These are phyloP conservation scores for Calonectria ilicicola DNA, from an alignment of 2,329 filamentous ascomycete genomes.

Conservation along the genomic window DNA sequence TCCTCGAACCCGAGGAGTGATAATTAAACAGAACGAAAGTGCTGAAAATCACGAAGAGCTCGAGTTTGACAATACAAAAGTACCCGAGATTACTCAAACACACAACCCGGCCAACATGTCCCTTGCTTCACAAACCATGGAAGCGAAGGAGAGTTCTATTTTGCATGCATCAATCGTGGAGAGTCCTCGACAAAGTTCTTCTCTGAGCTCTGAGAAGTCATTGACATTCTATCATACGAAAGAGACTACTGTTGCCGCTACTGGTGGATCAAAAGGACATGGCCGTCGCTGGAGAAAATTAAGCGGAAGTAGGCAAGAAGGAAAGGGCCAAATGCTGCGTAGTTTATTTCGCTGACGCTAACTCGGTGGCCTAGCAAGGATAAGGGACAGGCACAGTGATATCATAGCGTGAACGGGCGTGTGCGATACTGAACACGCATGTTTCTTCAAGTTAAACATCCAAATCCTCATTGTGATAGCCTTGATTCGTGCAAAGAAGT, in stretches of 20 bases:
- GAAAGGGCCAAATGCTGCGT: constrained; percentile 55
- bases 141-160: not conserved
- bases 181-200: constrained; percentile 19
- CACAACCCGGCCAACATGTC: constrained; percentile 17
- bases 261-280: constrained; percentile 35
- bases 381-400: not conserved
- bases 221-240: constrained; percentile 15
- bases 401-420: not conserved
- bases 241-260: constrained; percentile 21
- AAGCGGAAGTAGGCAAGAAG: constrained; percentile 50
- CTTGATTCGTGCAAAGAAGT: not conserved
- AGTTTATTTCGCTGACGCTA: constrained; percentile 55
- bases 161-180: constrained; percentile 21
- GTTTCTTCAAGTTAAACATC: not conserved
- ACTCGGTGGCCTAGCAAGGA: not conserved
- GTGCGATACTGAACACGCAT: not conserved
- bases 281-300: constrained; percentile 52
- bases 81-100: constrained; percentile 13
- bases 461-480: not conserved
- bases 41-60: not conserved
- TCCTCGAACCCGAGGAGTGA: constrained; percentile 16
- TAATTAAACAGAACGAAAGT: constrained; percentile 11
- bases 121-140: not conserved
- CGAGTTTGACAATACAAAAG: constrained; percentile 8
- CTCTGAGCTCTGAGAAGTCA: constrained; percentile 17